These are phyloP conservation scores for Gyromitra esculenta DNA, from an alignment of 2,329 filamentous ascomycete species.

Conservation along the genomic window DNA sequence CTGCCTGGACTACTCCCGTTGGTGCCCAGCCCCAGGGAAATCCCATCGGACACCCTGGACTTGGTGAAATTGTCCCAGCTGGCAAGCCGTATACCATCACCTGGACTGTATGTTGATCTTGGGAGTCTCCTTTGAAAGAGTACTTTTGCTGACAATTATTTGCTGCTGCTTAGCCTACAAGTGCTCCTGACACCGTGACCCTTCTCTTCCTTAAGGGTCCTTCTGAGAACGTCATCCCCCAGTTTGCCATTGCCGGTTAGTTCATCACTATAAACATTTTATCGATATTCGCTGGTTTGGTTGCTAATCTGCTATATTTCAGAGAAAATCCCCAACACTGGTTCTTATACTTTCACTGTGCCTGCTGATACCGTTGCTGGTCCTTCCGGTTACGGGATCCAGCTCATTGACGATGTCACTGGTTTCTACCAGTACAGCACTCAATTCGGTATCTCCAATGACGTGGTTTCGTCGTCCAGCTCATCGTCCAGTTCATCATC, in stretches of 20 bases:
- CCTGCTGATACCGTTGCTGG: slow-evolving; percentile 64
- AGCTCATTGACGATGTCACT: slow-evolving; percentile 69
- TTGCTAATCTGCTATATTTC: slow-evolving; percentile 59
- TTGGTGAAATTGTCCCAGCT: slow-evolving; percentile 67
- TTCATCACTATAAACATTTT: background rate
- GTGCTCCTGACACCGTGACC: slow-evolving; percentile 64
- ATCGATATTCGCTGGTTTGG: background rate
- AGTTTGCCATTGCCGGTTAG: slow-evolving; percentile 61
- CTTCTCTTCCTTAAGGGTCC: slow-evolving; percentile 71
- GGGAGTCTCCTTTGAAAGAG: background rate
- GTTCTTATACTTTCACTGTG: slow-evolving; percentile 68
- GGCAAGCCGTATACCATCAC: slow-evolving; percentile 69
- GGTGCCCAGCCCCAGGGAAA: slow-evolving; percentile 63
- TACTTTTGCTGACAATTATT: background rate
- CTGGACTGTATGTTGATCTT: slow-evolving; percentile 63
- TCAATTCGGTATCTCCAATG: slow-evolving; percentile 70
- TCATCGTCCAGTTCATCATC: slow-evolving; percentile 55
- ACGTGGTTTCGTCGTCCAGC: slow-evolving; percentile 45
- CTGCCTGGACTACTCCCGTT: slow-evolving; percentile 57
- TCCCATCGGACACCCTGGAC: slow-evolving; percentile 66
- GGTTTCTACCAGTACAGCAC: slow-evolving; percentile 71
- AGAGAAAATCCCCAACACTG: slow-evolving; percentile 68
- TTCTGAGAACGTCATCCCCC: slow-evolving; percentile 65
- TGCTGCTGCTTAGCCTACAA: slow-evolving; percentile 59
- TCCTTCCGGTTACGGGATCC: slow-evolving; percentile 68